These are phyloP conservation scores for Pythium folliculosum DNA, from an alignment of 352 stramenopile genomes.

Conservation along the genomic window DNA sequence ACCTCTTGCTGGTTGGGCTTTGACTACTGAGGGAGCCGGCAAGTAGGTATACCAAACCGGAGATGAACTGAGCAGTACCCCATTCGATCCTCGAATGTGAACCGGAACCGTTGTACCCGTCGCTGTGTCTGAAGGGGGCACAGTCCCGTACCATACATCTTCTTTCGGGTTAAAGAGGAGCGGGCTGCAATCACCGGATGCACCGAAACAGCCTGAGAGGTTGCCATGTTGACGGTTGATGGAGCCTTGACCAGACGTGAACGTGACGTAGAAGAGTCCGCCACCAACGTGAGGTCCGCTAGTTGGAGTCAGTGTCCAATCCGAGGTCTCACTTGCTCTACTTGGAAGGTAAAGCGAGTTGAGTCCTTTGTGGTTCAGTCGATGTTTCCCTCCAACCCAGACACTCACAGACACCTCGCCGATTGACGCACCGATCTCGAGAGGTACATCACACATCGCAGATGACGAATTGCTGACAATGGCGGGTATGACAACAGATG, in stretches of 20 bases:
- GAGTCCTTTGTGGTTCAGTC: not conserved
- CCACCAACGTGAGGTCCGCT: conserved; percentile 3
- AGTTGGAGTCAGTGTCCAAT: conserved; percentile 9
- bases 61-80: not conserved
- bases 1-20: conserved; percentile 1
- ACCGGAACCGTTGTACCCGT: conserved; percentile 4
- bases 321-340: not conserved
- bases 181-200: not conserved
- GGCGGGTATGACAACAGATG: conserved; percentile 29
- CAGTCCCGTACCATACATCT: conserved; percentile 10
- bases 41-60: conserved; percentile 24
- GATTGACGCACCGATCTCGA: no score
- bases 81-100: not conserved
- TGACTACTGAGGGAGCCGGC: not conserved
- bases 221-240: not conserved
- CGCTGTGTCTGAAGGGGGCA: not conserved
- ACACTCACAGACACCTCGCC: conserved; percentile 12
- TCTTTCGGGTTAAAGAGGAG: not conserved
- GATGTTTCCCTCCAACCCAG: conserved; percentile 10
- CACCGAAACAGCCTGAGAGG: conserved; percentile 24
- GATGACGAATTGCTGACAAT: conserved; percentile 40
- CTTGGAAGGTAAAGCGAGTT: not conserved
- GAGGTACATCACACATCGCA: conserved; percentile 32
- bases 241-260: not conserved
- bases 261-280: conserved; percentile 1